Conservation (phyloP, 1,139 yeast species). For the Hemisphaericaspora lyxosophila region DNA sequence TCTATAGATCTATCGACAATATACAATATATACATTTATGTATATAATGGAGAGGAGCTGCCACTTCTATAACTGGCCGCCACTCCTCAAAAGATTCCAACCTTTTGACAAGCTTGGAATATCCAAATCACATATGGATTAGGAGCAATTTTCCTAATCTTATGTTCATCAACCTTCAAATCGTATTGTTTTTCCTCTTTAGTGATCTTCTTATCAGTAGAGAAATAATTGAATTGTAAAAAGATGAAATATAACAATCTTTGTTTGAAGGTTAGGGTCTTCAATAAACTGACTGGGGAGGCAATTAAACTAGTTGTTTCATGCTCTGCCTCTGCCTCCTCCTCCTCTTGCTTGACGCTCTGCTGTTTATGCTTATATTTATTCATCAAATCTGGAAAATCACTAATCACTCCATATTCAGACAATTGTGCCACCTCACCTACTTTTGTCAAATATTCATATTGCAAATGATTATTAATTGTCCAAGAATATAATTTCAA, state of each 20-base stretch:
- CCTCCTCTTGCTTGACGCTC: slow-evolving; percentile 12
- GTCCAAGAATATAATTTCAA: slow-evolving; percentile 80
- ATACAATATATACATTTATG: too few relatives aligned
- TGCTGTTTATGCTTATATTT: slow-evolving; percentile 15
- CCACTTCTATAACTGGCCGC: too few relatives aligned
- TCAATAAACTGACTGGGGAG: slow-evolving; percentile 11
- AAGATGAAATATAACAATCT: slow-evolving; percentile 19
- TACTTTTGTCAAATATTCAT: slow-evolving; percentile 39
- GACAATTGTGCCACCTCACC: slow-evolving; percentile 25
- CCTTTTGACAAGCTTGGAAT: slow-evolving; percentile 32
- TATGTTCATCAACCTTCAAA: slow-evolving; percentile 27
- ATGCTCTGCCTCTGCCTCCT: slow-evolving; percentile 7
- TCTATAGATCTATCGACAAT: too few relatives aligned
- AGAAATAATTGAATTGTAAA: slow-evolving; percentile 15
- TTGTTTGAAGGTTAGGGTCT: slow-evolving; percentile 24
- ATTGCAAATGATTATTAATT: slow-evolving; percentile 55
- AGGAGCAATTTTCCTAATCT: slow-evolving; percentile 15
- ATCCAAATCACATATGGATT: slow-evolving; percentile 22
- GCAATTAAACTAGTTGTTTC: slow-evolving; percentile 4
- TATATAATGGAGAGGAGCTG: too few relatives aligned
- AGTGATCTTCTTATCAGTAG: slow-evolving; percentile 17
- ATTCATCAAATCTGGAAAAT: slow-evolving; percentile 50
- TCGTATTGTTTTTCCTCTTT: slow-evolving; percentile 26
- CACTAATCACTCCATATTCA: slow-evolving; percentile 60
- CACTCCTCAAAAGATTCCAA: slow-evolving; percentile 30